phyloP scores from a whole-genome alignment of 2,329 filamentous ascomycete genomes.

The Periconia sp. region DNA sequence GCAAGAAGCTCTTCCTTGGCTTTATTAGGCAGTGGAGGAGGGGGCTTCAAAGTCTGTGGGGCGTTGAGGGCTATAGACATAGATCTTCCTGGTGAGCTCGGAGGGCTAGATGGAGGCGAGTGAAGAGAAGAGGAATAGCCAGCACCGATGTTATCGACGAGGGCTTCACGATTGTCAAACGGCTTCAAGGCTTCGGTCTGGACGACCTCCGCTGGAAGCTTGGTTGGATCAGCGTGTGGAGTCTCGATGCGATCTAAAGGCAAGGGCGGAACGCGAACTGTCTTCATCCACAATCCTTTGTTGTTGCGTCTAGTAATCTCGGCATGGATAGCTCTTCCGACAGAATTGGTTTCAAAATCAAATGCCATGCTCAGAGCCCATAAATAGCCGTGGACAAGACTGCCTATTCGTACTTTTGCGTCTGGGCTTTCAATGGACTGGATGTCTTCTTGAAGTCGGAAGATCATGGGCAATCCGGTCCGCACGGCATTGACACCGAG shows the following conservation, averaged over 20 bases:
- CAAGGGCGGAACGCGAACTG: conserved; percentile 72
- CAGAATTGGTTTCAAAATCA: conserved; percentile 71
- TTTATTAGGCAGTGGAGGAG: conserved; percentile 65
- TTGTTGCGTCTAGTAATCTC: conserved; percentile 78
- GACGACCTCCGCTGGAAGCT: conserved; percentile 31
- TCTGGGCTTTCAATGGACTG: conserved; percentile 67
- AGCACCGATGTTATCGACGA: conserved; percentile 76
- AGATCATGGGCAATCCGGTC: conserved; percentile 85
- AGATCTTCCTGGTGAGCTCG: conserved; percentile 70
- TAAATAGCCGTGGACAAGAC: conserved; percentile 87
- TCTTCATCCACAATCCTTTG: conserved; percentile 80
- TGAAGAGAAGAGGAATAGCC: conserved; percentile 69
- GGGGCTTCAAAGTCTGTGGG: conserved; percentile 29
- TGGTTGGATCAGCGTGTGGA: conserved; percentile 29
- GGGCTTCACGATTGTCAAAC: conserved; percentile 73
- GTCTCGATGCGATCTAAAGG: conserved; percentile 64
- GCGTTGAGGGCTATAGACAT: conserved; percentile 66
- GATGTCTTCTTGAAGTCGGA: conserved; percentile 86
- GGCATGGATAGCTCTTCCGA: conserved; percentile 73
- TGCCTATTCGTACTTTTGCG: conserved; percentile 79
- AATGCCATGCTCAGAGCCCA: conserved; percentile 81
- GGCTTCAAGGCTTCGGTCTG: conserved; percentile 61
- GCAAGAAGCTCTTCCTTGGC: conserved; percentile 78
- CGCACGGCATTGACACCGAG: conserved; percentile 83
- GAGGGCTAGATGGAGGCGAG: conserved; percentile 73